Evolutionary conservation across 306 rosid genomes (phyloP), one percentile per base, ranked within the genome.

Genomic region (Dalbergia cochinchinensis): DNA sequence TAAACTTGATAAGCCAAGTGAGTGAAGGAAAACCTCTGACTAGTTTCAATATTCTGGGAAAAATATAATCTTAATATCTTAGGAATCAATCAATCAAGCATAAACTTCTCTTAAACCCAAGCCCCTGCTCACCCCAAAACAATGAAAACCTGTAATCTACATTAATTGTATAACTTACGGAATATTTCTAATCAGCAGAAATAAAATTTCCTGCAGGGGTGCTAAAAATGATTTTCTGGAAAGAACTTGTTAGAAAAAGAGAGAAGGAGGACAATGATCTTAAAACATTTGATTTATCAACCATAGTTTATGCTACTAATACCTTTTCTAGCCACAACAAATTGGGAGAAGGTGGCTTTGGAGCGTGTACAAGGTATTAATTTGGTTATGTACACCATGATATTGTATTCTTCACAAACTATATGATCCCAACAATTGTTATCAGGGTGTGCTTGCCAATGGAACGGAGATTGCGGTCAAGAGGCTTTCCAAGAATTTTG

Each of bases 311-410:
- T 14, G 83, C 78, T 18, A 79, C 83, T 42, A 12, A 79, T 35
- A 8, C 53, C 3, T 79, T 79, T 62, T 70, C 71, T 4, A 15
- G 58, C 51, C 13, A 9, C 1, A 70, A 61, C 26, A 79, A 79
- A 62, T 12, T 79, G 5, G 83, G 83, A 13, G 71, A 70, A 71
- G 83, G 83, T 48, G 83, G 78, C 14, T 86, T 83, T 57, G 85
- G 87, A 55, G 7, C 78, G 87, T 86, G 10, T 83, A 86, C 72
- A 48, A 79, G 78, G 83, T 71, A 63, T 42, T 16, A 19, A 55
- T 55, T 9, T 47, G 53, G 13, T 9, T 55, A 55, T 55, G 61
- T 55, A 2, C 61, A 55, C 22, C 61, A 55, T 16, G 22, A 6
- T 53, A 16, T 5, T 11, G 6, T 55, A 18, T 57, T 19, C 66